phyloP scores from a whole-genome alignment of 2,329 filamentous ascomycete species.

The Colletotrichum gigasporum region DNA sequence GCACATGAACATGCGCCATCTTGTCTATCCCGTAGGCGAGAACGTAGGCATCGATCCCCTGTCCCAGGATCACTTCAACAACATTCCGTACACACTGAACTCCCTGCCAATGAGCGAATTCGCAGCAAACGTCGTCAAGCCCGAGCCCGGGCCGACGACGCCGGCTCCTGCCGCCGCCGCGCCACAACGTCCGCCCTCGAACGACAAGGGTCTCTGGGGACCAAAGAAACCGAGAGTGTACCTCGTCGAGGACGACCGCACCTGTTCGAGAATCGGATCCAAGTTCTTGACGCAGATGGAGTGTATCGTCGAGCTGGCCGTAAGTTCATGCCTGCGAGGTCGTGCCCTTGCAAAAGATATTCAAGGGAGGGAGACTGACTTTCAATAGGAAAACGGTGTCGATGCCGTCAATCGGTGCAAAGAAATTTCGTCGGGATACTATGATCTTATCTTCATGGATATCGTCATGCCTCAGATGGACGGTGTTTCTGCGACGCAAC shows the following conservation, averaged over 20 bases:
- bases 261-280: slow-evolving; percentile 73
- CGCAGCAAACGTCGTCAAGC: slow-evolving; percentile 38
- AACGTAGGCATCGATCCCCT: slow-evolving; percentile 95
- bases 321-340: too few species aligned
- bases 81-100: slow-evolving; percentile 82
- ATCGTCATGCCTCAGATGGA: slow-evolving; percentile 98
- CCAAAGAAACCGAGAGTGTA: slow-evolving; percentile 79
- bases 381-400: slow-evolving; percentile 72
- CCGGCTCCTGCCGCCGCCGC: slow-evolving; percentile 30
- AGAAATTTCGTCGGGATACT: slow-evolving; percentile 55
- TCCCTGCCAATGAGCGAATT: slow-evolving; percentile 64
- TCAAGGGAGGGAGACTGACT: background rate
- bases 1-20: slow-evolving; percentile 66
- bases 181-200: slow-evolving; percentile 40
- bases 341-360: background rate
- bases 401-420: slow-evolving; percentile 90
- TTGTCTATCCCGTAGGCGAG: slow-evolving; percentile 91
- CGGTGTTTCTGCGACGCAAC: slow-evolving; percentile 91
- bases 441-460: slow-evolving; percentile 83
- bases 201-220: slow-evolving; percentile 63
- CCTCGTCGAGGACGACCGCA: slow-evolving; percentile 85
- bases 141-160: slow-evolving; percentile 29
- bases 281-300: slow-evolving; percentile 74
- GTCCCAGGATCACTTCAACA: slow-evolving; percentile 92
- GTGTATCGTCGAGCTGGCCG: slow-evolving; percentile 73